Conservation (phyloP, 306 rosid species). For the Chamaecrista fasciculata region DNA sequence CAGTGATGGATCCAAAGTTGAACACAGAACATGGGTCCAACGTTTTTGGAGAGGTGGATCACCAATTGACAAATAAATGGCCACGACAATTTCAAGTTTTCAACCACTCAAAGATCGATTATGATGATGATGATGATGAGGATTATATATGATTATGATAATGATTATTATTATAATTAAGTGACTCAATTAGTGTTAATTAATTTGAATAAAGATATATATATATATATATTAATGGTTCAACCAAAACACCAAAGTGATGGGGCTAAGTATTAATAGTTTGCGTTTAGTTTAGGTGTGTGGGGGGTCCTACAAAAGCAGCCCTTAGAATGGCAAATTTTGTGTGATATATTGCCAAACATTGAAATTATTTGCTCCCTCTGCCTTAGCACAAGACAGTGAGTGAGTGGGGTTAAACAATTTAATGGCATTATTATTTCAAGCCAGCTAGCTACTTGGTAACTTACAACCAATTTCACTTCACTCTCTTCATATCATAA, state of each 20-base stretch:
- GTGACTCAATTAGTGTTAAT: background rate
- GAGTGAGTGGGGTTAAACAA: conserved; percentile 4
- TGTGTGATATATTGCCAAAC: conserved; percentile 4
- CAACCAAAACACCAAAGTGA: conserved; percentile 33
- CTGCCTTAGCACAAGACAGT: background rate
- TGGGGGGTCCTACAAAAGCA: conserved; percentile 11
- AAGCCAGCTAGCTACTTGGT: background rate
- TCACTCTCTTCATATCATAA: too few species aligned
- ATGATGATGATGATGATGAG: too few species aligned
- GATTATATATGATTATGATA: too few species aligned
- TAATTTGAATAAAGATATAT: background rate
- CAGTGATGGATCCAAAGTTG: background rate
- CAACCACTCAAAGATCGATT: too few species aligned
- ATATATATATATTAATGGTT: background rate
- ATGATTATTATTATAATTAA: too few species aligned
- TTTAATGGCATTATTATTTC: background rate
- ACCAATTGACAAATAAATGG: background rate
- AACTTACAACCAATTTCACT: background rate
- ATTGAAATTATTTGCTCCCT: conserved; percentile 2
- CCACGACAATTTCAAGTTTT: background rate
- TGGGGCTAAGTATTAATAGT: conserved; percentile 24
- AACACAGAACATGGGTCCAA: too few species aligned
- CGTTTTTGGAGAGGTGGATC: background rate
- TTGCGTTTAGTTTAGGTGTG: background rate
- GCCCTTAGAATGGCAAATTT: background rate